Percentiles rank a stretch among this genome's conserved stretches.
phyloP scores from a whole-genome alignment of 2,329 filamentous ascomycete species.

The Cercospora citrullina region DNA sequence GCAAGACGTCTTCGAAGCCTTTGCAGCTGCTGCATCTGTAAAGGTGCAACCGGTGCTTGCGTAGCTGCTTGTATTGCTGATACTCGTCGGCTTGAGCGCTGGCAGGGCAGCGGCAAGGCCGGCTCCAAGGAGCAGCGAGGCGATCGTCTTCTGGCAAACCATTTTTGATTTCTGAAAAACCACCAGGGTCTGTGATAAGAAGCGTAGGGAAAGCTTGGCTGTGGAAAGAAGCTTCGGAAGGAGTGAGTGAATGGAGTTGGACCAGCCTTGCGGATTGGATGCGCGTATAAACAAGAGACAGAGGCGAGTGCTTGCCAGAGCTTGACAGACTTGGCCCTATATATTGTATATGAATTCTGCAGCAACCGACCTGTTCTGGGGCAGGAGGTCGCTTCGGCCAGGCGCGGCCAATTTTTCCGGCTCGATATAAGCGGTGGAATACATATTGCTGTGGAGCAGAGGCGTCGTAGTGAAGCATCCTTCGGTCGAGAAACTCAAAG shows the following conservation, averaged over 20 bases:
- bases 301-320: conserved; percentile 7
- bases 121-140: conserved; percentile 24
- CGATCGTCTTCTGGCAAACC: conserved; percentile 24
- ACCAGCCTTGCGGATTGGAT: conserved; percentile 9
- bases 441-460: conserved; percentile 1
- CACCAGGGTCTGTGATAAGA: conserved; percentile 11
- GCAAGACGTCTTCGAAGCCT: conserved; percentile 44
- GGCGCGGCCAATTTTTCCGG: not conserved
- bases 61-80: not conserved
- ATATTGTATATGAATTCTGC: conserved; percentile 12
- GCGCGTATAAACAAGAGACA: conserved; percentile 14
- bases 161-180: conserved; percentile 16
- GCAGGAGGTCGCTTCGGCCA: not conserved
- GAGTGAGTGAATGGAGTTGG: conserved; percentile 15
- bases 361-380: not conserved
- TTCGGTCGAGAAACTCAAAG: not conserved
- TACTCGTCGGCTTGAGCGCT: not conserved
- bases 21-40: conserved; percentile 23
- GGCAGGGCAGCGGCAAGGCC: conserved; percentile 23
- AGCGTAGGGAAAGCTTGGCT: conserved; percentile 15
- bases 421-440: not conserved
- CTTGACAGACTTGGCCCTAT: conserved; percentile 24
- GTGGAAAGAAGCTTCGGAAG: conserved; percentile 13
- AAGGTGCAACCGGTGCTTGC: conserved; percentile 22
- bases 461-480: not conserved